Base-by-base conservation (phyloP, 2,329 filamentous ascomycete species). In the Diaporthe vexans region DNA sequence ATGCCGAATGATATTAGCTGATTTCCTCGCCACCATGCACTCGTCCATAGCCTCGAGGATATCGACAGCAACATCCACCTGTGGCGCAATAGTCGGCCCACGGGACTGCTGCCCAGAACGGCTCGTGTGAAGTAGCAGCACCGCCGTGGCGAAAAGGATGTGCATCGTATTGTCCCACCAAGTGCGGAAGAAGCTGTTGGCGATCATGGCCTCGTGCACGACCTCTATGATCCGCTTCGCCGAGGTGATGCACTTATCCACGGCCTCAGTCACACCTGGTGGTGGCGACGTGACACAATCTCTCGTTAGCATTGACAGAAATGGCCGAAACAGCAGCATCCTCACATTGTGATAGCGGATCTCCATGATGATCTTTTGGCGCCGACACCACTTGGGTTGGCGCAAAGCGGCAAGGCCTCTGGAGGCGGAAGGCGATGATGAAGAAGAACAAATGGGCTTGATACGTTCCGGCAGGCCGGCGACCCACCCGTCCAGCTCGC, bases 81-180 rank as follows among this genome's bases (percentile, higher is more conserved):
- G 59, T n/a, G 59, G n/a, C 0, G 37, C 29, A n/a, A 21, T 57
- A 35, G 29, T 17, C 17, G 54, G 29, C 29, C 29, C n/a, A 6
- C 24, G 59, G 7, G 59, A 26, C 29, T 33, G 29, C 8, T 26
- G 59, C 37, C 15, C 33, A 15, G 17, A n/a, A 8, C 43, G 35
- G 15, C 35, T 65, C 3, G 26, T 43, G 59, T 65, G n/a, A 8
- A 48, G 37, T 3, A 65, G 59, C 33, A 65, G n/a, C 13, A 65
- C 43, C 8, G 59, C 35, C 37, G 43, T 48, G 9, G 59, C 59
- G 35, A 65, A 65, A 10, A 65, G 11, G 59, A 65, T 65, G 59
- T 65, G 33, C 43, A 48, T 65, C 26, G 59, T 46, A n/a, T 65
- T 43, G 35, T 65, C 35, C 59, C 59, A 65, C 59, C 59, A 43